These are phyloP conservation scores for Dorcoceras hygrometricum DNA, from an alignment of 257 asterid species.

Conservation along the genomic window DNA sequence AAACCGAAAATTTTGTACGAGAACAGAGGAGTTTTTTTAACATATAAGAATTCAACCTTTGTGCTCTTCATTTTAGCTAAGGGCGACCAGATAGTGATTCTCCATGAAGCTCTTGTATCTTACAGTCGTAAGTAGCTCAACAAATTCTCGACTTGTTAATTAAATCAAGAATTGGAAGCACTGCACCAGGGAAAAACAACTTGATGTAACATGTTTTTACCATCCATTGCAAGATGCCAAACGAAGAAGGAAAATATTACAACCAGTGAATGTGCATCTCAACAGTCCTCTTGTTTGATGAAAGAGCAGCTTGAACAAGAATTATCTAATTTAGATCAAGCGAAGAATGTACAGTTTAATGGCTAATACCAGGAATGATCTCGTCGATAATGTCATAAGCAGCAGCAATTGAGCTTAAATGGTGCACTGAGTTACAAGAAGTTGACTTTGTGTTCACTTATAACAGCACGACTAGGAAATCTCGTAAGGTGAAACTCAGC, in stretches of 20 bases:
- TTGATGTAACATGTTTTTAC: conserved; percentile 12
- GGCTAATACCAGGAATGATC: neutral
- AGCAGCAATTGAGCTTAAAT: conserved; percentile 8
- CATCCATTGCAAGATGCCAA: conserved; percentile 8
- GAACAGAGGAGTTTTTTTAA: neutral
- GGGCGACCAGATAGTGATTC: conserved; percentile 13
- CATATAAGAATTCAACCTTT: conserved; percentile 24
- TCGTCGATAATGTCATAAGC: neutral
- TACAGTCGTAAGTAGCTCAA: conserved; percentile 8
- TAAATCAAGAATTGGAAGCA: conserved; percentile 12
- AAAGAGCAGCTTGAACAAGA: neutral
- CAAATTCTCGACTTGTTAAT: neutral
- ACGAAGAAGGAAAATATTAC: neutral
- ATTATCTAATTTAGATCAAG: neutral
- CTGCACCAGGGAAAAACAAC: conserved; percentile 24
- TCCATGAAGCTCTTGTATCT: conserved; percentile 24
- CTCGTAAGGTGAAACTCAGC: neutral
- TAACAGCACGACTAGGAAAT: neutral
- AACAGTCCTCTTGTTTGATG: neutral
- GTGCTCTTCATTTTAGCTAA: conserved; percentile 29
- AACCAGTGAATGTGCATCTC: neutral
- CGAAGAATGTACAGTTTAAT: neutral
- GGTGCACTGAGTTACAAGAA: neutral
- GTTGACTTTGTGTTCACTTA: neutral
- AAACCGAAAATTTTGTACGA: neutral